These are phyloP conservation scores for Cytospora piceicola DNA, from an alignment of 2,329 filamentous ascomycete species.

Conservation along the genomic window DNA sequence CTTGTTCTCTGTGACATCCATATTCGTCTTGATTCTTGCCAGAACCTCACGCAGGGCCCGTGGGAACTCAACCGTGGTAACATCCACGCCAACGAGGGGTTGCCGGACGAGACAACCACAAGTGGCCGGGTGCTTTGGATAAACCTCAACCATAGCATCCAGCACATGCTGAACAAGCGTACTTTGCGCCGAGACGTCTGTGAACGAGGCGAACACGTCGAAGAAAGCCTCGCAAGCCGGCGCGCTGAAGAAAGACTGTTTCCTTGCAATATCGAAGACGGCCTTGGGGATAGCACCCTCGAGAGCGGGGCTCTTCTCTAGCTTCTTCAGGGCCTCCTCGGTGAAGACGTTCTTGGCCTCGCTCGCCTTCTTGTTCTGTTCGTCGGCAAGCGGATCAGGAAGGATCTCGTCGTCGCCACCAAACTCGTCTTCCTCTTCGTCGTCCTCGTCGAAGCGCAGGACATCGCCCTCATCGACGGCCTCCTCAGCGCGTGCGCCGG, in stretches of 20 bases:
- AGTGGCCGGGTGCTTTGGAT: constrained; percentile 64
- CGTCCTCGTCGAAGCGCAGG: constrained; percentile 53
- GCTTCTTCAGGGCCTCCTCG: constrained; percentile 49
- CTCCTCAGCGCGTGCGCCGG: constrained; percentile 37
- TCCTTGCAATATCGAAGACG: constrained; percentile 85
- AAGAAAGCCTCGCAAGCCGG: constrained; percentile 77
- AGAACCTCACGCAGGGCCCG: constrained; percentile 69
- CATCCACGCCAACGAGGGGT: constrained; percentile 68
- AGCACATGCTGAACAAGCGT: constrained; percentile 77
- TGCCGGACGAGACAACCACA: constrained; percentile 73
- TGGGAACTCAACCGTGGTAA: constrained; percentile 72
- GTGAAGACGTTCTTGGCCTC: constrained; percentile 49
- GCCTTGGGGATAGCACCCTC: constrained; percentile 93
- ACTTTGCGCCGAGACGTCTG: constrained; percentile 63
- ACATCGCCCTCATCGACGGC: constrained; percentile 49
- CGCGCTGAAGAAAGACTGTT: constrained; percentile 71
- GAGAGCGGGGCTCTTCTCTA: constrained; percentile 79
- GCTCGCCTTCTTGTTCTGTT: constrained; percentile 37
- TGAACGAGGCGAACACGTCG: constrained; percentile 74
- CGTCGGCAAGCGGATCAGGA: constrained; percentile 49
- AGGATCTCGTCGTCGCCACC: constrained; percentile 48
- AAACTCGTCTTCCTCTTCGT: constrained; percentile 50
- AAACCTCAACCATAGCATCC: constrained; percentile 61
- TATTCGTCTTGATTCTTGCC: constrained; percentile 58
- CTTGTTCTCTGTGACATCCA: constrained; percentile 52